Evolutionary conservation across 108 stramenopile species (phyloP).

Genomic region (Cyclotella sp.): DNA sequence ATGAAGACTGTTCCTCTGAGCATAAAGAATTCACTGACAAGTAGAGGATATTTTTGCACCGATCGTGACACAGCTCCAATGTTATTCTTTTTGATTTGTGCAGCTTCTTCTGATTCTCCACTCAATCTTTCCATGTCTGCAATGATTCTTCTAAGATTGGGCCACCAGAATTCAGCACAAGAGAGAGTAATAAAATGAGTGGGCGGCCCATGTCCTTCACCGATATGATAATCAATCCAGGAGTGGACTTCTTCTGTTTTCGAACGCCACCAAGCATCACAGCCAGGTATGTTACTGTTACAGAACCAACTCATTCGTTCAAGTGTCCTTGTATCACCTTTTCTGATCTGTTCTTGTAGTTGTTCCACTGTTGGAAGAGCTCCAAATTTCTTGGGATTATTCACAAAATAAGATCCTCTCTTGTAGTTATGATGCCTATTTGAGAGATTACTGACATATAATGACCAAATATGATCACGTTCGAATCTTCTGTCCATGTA

Average conservation of each 20-base stretch:
- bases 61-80: not conserved
- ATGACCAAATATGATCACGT: slow-evolving; percentile 2
- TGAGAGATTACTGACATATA: not conserved
- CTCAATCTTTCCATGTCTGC: slow-evolving; percentile 3
- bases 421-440: not conserved
- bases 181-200: slow-evolving; percentile 45
- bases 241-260: slow-evolving; percentile 18
- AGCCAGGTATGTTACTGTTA: slow-evolving; percentile 8
- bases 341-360: slow-evolving; percentile 11
- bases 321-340: slow-evolving; percentile 13
- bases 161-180: slow-evolving; percentile 47
- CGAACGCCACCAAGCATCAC: slow-evolving; percentile 25
- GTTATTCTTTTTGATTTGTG: not conserved
- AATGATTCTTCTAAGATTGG: slow-evolving; percentile 23
- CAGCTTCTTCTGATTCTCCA: slow-evolving; percentile 1
- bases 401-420: slow-evolving; percentile 21
- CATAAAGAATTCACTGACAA: slow-evolving; percentile 42
- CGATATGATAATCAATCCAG: too few relatives aligned
- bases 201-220: slow-evolving; percentile 27
- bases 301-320: slow-evolving; percentile 10
- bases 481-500: slow-evolving; percentile 36
- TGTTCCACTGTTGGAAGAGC: slow-evolving; percentile 25
- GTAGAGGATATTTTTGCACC: slow-evolving; percentile 12
- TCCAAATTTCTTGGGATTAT: not conserved
- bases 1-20: slow-evolving; percentile 18